Evolutionary conservation across 371 early-diverging fungal genomes (phyloP), one percentile per base, ranked within the genome.

Genomic region (Syncephalis fuscata): DNA sequence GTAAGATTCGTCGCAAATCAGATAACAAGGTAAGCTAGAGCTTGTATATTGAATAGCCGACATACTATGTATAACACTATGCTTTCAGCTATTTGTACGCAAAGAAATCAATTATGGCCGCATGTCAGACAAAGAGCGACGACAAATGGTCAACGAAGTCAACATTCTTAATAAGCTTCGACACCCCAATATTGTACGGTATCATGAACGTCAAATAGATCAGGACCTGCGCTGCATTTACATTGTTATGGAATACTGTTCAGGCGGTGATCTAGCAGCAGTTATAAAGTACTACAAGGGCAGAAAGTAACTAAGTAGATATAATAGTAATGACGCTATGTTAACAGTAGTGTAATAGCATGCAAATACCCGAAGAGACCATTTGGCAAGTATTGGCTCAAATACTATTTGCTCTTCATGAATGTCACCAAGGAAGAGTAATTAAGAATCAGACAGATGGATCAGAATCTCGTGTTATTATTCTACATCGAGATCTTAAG

Each of bases 61-160:
- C 25, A 23, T n/a, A 51, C 26, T 32, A 8, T 41, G 17, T 26
- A 26, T 3, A 8, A 20, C 8, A 8, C n/a, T 43, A 50, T 27
- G 23, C 2, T 10, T 26, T n/a, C 46, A 76, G 76, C 63, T 75
- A 11, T 55, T 77, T 20, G 77, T 73, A n/a, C 59, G 80, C 21
- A 82, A 82, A 55, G 82, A 82, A 54, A 82, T 82, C 51, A 78
- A 80, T 52, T 82, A 75, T 62, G 60, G 70, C 9, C 72, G 71
- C 51, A 80, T 82, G 79, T 62, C 57, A 25, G 74, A 70, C 3
- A 62, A 65, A 27, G 78, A 82, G 53, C 76, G 73, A 55, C 57
- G 59, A 19, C 82, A 82, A 54, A 67, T 82, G 26, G 79, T 82
- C 3, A 55, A 74, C 20, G 82, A 80, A 57, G 80, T 81, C 56